A percentile compares a stretch with the other conserved stretches of the same genome.
These are phyloP conservation scores for Exophiala dermatitidis DNA, from an alignment of 2,329 filamentous ascomycete species.

Conservation along the genomic window DNA sequence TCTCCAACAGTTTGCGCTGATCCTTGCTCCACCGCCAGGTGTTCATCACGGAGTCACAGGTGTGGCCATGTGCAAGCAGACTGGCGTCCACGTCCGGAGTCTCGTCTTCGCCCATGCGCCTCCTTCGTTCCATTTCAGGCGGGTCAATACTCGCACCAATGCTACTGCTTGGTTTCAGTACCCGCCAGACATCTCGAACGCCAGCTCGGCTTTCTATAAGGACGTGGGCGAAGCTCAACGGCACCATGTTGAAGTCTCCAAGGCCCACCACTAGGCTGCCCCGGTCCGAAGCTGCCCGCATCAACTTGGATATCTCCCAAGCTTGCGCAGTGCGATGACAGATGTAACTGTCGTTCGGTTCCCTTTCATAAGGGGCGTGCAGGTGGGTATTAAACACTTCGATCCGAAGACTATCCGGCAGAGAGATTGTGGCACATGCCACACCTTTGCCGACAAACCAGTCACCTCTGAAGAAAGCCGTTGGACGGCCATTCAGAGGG, in stretches of 20 bases:
- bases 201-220: conserved; percentile 72
- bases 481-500: conserved; percentile 85
- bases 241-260: conserved; percentile 97
- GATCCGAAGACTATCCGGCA: conserved; percentile 42
- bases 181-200: conserved; percentile 76
- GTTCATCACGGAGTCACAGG: conserved; percentile 78
- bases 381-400: conserved; percentile 92
- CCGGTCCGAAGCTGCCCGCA: conserved; percentile 69
- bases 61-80: conserved; percentile 71
- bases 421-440: conserved; percentile 64
- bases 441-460: conserved; percentile 97
- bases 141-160: conserved; percentile 64
- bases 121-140: conserved; percentile 58
- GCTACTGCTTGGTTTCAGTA: conserved; percentile 75
- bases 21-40: conserved; percentile 84
- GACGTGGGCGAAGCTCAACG: conserved; percentile 72
- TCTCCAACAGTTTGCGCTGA: conserved; percentile 60
- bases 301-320: conserved; percentile 88
- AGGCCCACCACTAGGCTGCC: conserved; percentile 78
- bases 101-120: conserved; percentile 36
- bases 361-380: conserved; percentile 79
- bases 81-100: conserved; percentile 73
- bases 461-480: conserved; percentile 83
- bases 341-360: conserved; percentile 74
- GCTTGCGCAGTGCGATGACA: conserved; percentile 87